A percentile compares a stretch with the other conserved stretches of the same genome.
Conservation (phyloP, 805 yeast genomes). For the Yarrowia keelungensis region DNA sequence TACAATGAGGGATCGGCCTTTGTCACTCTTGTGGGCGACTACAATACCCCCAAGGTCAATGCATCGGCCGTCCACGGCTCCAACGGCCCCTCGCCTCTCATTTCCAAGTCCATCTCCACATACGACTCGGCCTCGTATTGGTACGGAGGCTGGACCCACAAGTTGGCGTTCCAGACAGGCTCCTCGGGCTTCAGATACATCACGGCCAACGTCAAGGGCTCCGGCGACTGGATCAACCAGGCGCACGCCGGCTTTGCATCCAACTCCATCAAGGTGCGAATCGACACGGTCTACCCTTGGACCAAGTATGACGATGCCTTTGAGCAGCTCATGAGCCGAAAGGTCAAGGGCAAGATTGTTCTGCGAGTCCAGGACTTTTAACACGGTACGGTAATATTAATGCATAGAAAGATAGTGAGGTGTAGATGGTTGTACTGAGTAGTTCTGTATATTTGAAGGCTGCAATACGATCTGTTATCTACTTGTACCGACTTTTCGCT, state of each 20-base stretch:
- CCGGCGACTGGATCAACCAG: constrained; percentile 52
- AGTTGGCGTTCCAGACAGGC: constrained; percentile 44
- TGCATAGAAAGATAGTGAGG: too few species aligned
- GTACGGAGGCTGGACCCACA: constrained; percentile 44
- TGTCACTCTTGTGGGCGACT: constrained; percentile 65
- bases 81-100: constrained; percentile 27
- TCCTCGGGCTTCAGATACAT: constrained; percentile 43
- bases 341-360: constrained; percentile 74
- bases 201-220: constrained; percentile 42
- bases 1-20: constrained; percentile 58
- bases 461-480: too few species aligned
- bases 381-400: background rate
- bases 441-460: too few species aligned
- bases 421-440: too few species aligned
- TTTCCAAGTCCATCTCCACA: constrained; percentile 36
- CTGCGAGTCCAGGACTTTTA: constrained; percentile 48
- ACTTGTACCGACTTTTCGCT: too few species aligned
- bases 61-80: constrained; percentile 28
- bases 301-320: constrained; percentile 60
- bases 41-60: constrained; percentile 44
- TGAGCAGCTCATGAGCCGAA: constrained; percentile 55
- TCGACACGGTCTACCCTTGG: constrained; percentile 63
- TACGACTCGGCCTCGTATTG: constrained; percentile 37
- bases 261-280: constrained; percentile 55
- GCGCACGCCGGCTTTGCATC: constrained; percentile 57